Evolutionary conservation across 2,329 filamentous ascomycete species (phyloP), one percentile per base, ranked within the genome.

Genomic region (Cladosporium sp.): DNA sequence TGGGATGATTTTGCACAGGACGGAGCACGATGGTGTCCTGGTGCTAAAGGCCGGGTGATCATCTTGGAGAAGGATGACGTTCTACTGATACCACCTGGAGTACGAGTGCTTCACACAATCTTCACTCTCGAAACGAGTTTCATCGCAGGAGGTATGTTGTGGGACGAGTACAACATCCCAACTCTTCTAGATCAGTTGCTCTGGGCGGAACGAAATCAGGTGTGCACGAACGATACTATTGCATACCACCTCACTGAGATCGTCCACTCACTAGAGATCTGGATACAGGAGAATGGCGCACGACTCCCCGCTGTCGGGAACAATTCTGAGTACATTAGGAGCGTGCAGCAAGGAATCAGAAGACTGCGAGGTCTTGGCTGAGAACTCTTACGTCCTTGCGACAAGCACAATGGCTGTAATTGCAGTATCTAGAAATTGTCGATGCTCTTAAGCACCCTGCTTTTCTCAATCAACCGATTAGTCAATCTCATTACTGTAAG

Each of bases 141-240:
- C 12, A 58, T 65, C 28, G 53, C 26, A 59, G 62, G 62, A n/a
- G 62, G 62, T n/a, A 49, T 58, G 62, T n/a, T 65, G 23, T 65
- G 62, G 62, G 53, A 65, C 33, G 62, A 65, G n/a, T 21, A 23
- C 52, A 49, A 49, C 21, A 57, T 65, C n/a, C 23, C 37, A 6
- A 12, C 4, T 16, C 33, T 59, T 11, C 53, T 65, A 3, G 53
- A 65, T 50, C 40, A 50, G 18, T 35, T 61, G 18, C 58, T 49
- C 23, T 61, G 58, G 58, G 18, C 50, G 5, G 12, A 14, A 21
- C 58, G 21, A 16, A 31, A 49, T 21, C 58, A 61, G 58, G 7
- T 21, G 10, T 46, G 40, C 16, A 50, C 58, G 26, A 61, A 61
- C 58, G 58, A 61, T n/a, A 28, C 5, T 10, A 50, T 61, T 18